Conservation (phyloP, 345 rosid genomes). For the Eucalyptus victrix region DNA sequence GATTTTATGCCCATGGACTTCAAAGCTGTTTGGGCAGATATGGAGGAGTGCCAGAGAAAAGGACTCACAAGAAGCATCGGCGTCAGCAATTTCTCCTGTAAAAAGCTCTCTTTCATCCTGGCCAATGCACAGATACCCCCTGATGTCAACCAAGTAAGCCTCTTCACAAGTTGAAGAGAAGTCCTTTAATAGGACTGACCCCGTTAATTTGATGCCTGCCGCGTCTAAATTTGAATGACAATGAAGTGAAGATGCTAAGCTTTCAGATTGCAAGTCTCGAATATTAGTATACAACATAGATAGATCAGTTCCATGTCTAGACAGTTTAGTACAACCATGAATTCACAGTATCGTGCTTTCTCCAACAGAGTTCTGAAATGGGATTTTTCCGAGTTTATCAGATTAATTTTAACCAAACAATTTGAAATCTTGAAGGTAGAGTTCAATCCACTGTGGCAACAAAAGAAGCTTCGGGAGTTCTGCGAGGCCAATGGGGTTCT, state of each 20-base stretch:
- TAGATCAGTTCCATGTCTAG: neutral
- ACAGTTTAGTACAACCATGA: neutral
- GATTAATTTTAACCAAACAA: neutral
- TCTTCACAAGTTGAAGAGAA: neutral
- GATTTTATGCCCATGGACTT: conserved; percentile 57
- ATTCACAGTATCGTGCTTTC: neutral
- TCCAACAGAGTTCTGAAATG: neutral
- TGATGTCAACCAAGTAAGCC: conserved; percentile 57
- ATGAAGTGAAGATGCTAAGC: neutral
- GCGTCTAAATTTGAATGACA: neutral
- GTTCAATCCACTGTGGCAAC: conserved; percentile 82
- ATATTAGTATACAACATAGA: neutral
- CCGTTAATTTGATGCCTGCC: neutral
- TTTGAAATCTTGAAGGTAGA: conserved; percentile 44
- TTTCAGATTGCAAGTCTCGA: neutral
- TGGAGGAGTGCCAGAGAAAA: conserved; percentile 60
- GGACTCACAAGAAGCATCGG: conserved; percentile 72
- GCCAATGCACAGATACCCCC: conserved; percentile 63
- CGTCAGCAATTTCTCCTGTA: conserved; percentile 74
- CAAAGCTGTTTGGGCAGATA: conserved; percentile 55
- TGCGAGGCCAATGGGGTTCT: conserved; percentile 38
- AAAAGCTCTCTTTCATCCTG: conserved; percentile 50
- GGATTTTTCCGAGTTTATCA: neutral
- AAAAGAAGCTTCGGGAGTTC: conserved; percentile 46
- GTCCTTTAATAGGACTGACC: neutral